phyloP scores from a whole-genome alignment of 78 protist genomes.

The Chrysochromulina tobinii region DNA sequence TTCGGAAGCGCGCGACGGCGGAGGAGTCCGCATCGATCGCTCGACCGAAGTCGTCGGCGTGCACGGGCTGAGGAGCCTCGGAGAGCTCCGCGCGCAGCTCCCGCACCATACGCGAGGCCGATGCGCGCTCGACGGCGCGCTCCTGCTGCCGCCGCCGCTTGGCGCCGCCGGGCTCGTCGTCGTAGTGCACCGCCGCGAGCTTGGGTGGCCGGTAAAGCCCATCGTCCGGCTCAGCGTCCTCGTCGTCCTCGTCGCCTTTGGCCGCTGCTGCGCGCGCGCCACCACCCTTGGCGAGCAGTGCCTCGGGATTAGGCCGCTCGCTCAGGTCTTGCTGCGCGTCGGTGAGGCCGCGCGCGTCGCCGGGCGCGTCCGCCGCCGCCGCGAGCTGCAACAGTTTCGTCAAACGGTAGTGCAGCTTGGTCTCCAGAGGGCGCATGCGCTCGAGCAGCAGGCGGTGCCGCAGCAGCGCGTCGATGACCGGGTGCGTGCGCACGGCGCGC shows the following conservation, averaged over 20 bases:
- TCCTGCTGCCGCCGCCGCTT: not conserved
- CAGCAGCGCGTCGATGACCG: slow-evolving; percentile 79
- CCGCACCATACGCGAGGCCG: slow-evolving; percentile 17
- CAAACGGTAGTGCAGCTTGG: slow-evolving; percentile 25
- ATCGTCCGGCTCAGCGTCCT: not conserved
- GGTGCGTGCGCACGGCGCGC: slow-evolving; percentile 78
- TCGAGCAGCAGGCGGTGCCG: slow-evolving; percentile 71
- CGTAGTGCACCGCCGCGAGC: slow-evolving; percentile 19
- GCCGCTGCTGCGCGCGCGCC: not conserved
- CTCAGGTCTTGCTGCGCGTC: not conserved
- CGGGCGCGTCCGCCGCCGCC: too few relatives aligned
- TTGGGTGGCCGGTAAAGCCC: not conserved
- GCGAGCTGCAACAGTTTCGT: slow-evolving; percentile 43
- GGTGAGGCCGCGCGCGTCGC: not conserved
- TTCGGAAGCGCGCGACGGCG: not conserved
- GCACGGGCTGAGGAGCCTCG: not conserved
- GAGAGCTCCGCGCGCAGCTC: slow-evolving; percentile 28
- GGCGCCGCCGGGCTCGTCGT: not conserved
- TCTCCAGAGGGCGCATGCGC: slow-evolving; percentile 74
- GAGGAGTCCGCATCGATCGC: not conserved
- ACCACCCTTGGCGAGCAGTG: not conserved
- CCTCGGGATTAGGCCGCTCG: not conserved
- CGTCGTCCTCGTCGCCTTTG: not conserved
- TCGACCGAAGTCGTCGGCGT: not conserved
- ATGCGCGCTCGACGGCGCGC: not conserved